phyloP scores from a whole-genome alignment of 176 grass and related monocot genomes.

The Urochloa ruziziensis region DNA sequence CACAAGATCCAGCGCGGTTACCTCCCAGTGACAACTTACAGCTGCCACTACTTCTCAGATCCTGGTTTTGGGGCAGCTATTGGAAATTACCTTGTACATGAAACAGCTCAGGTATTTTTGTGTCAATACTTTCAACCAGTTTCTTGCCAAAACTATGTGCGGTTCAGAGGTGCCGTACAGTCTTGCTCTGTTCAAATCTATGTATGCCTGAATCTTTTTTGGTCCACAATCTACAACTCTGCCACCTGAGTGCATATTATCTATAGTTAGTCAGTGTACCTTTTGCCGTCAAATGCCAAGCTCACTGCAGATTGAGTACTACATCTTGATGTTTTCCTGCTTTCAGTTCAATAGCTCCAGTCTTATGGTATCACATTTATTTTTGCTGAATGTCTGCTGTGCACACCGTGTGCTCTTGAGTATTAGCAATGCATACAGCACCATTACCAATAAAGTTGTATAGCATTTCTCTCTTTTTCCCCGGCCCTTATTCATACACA shows the following conservation, averaged over 20 bases:
- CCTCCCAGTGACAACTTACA: slow-evolving; percentile 90
- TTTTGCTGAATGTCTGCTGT: slow-evolving; percentile 3
- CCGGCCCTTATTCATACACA: too few relatives aligned
- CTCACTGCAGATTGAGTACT: background rate
- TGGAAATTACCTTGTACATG: slow-evolving; percentile 59
- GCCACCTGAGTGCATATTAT: slow-evolving; percentile 10
- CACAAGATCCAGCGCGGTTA: slow-evolving; percentile 99
- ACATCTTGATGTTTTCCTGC: slow-evolving; percentile 17
- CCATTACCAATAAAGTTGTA: too few relatives aligned
- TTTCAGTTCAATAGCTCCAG: background rate
- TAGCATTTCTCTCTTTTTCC: too few relatives aligned
- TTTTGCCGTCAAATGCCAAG: slow-evolving; percentile 7
- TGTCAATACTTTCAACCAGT: background rate
- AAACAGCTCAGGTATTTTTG: slow-evolving; percentile 72
- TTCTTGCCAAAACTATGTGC: too few relatives aligned
- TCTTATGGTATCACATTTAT: slow-evolving; percentile 21
- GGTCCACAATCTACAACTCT: background rate
- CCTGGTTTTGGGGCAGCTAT: slow-evolving; percentile 79
- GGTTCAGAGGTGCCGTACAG: background rate
- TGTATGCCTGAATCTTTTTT: slow-evolving; percentile 27
- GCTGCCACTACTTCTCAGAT: slow-evolving; percentile 81
- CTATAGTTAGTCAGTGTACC: slow-evolving; percentile 14
- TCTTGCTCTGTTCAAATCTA: slow-evolving; percentile 10
- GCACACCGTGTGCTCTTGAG: background rate
- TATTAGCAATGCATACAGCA: too few relatives aligned